Evolutionary conservation across 2,329 filamentous ascomycete genomes (phyloP), one percentile per base, ranked within the genome.

Genomic region (Ophiocordyceps unilateralis): DNA sequence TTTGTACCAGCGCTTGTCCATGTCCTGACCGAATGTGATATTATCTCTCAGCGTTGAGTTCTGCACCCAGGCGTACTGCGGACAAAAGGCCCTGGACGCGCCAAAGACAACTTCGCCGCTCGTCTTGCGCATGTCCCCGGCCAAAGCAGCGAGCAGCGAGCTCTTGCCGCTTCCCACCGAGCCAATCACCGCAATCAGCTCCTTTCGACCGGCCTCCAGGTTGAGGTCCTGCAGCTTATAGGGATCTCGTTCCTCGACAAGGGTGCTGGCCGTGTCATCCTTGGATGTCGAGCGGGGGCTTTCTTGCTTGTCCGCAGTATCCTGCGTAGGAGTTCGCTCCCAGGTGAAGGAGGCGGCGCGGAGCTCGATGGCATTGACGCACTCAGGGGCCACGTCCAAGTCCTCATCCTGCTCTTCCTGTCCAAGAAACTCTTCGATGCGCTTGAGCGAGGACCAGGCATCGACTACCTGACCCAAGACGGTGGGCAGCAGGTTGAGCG

Each of bases 61-160:
- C 56, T 96, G 89, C 41, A 98, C 94, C 91, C 91, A 98, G 0
- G 91, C 85, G 55, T 94, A 94, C 57, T 98, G 89, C 0, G 89
- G 89, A 50, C 91, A 96, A 53, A 94, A 95, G 0, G 89, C 85
- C 47, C 88, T 72, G 3, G 78, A 80, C 0, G 85, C 85, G 36
- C 88, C 84, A 51, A 91, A 72, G 0, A 76, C 72, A 6, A 93
- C 72, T 32, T 81, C 71, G 11, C 87, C 87, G 4, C 63, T 65
- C 0, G 83, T 93, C 58, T 81, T 82, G 39, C 87, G 78, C 89
- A 96, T 96, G 49, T 96, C 89, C 21, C 91, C 89, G 1, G 88
- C 89, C 39, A 98, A 65, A 1, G 89, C 87, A 28, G 86, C 83
- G 3, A 98, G 74, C 1, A 98, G 64, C 0, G 88, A 95, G 41